These are phyloP conservation scores for Vigna trinervia DNA, from an alignment of 306 rosid genomes.

Conservation along the genomic window DNA sequence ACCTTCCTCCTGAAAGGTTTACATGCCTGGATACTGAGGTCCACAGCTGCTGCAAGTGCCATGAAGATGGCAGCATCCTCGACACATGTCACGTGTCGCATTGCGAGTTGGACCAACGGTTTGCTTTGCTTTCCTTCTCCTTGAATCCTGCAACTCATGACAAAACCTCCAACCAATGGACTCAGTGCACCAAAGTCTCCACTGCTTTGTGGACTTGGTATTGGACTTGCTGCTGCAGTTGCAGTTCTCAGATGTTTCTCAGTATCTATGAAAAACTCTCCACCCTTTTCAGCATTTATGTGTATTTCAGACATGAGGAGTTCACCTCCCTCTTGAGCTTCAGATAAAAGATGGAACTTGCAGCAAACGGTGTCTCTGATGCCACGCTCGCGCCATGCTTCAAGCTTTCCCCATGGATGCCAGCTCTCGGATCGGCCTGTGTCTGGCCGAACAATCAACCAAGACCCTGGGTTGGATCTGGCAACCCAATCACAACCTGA, in stretches of 20 bases:
- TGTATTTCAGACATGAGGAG: constrained; percentile 79
- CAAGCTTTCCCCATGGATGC: constrained; percentile 99
- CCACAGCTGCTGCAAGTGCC: constrained; percentile 95
- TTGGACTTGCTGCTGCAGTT: constrained; percentile 55
- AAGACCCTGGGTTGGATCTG: constrained; percentile 90
- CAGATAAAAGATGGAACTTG: constrained; percentile 79
- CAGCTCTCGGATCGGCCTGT: constrained; percentile 78
- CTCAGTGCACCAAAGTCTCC: constrained; percentile 86
- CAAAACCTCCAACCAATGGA: constrained; percentile 79
- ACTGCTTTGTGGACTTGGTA: constrained; percentile 91
- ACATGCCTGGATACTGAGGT: constrained; percentile 86
- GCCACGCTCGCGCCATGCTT: constrained; percentile 97
- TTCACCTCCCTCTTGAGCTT: constrained; percentile 76
- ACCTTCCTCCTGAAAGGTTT: constrained; percentile 78
- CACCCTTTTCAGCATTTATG: constrained; percentile 90
- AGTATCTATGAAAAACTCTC: constrained; percentile 83
- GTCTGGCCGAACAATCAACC: constrained; percentile 91
- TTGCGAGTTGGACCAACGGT: constrained; percentile 81
- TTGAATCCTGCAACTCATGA: constrained; percentile 88
- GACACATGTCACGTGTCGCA: constrained; percentile 86
- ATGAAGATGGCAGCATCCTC: constrained; percentile 97
- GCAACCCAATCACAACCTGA: constrained; percentile 98
- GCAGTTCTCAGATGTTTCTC: constrained; percentile 69
- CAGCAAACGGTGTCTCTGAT: constrained; percentile 76
- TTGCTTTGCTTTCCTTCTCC: constrained; percentile 89